These are phyloP conservation scores for Paraphaeosphaeria minitans DNA, from an alignment of 2,329 filamentous ascomycete genomes.

Conservation along the genomic window DNA sequence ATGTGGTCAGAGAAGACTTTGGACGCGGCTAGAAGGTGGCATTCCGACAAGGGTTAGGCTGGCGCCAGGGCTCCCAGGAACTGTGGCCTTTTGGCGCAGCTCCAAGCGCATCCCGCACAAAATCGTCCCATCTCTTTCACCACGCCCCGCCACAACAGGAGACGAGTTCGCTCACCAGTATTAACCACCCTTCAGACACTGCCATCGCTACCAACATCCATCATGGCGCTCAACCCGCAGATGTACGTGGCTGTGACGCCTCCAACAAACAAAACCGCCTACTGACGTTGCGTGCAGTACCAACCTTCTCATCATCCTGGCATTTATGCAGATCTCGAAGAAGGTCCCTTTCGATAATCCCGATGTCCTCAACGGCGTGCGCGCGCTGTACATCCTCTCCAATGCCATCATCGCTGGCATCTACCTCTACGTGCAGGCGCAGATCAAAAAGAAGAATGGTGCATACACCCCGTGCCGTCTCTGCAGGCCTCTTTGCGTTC, in stretches of 20 bases:
- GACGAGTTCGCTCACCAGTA: conserved; percentile 2
- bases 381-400: conserved; percentile 68
- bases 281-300: conserved; percentile 37
- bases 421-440: conserved; percentile 81
- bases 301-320: conserved; percentile 49
- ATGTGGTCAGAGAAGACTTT: conserved; percentile 37
- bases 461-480: conserved; percentile 40
- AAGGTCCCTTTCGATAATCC: conserved; percentile 92
- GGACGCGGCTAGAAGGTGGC: conserved; percentile 30
- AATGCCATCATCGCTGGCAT: conserved; percentile 84
- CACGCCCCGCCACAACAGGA: conserved; percentile 10
- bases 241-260: conserved; percentile 31
- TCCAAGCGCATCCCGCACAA: conserved; percentile 21
- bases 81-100: conserved; percentile 28
- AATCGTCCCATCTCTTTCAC: conserved; percentile 17
- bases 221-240: conserved; percentile 47
- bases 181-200: conserved; percentile 1
- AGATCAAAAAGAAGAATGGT: conserved; percentile 99
- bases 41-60: conserved; percentile 30
- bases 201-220: conserved; percentile 12
- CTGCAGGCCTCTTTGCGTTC: not conserved
- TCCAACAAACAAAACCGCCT: conserved; percentile 13
- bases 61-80: conserved; percentile 20
- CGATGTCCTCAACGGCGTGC: conserved; percentile 68
- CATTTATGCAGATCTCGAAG: conserved; percentile 98